phyloP scores from a whole-genome alignment of 352 stramenopile genomes.

The Phytopythium delawarense region DNA sequence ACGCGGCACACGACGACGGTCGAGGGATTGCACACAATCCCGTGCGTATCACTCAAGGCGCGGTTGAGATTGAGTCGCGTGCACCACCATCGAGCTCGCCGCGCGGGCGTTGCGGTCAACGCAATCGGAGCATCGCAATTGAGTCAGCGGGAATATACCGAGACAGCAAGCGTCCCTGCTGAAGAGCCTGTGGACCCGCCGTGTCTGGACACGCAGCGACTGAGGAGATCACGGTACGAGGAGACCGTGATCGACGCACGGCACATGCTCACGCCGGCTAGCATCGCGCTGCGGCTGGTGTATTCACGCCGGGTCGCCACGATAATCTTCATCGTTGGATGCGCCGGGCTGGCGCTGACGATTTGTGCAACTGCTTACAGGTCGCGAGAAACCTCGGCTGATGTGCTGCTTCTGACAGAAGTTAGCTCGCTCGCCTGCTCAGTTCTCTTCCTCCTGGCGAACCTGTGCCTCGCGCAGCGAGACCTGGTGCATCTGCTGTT shows the following conservation, averaged over 20 bases:
- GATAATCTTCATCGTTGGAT: not conserved
- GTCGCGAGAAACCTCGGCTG: no score
- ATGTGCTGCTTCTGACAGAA: not conserved
- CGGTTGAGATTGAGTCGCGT: constrained; percentile 9
- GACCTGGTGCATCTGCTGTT: constrained; percentile 14
- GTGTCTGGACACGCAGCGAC: constrained; percentile 3
- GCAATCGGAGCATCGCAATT: not conserved
- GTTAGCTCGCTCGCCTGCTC: not conserved
- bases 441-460: constrained; percentile 2
- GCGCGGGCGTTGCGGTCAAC: not conserved
- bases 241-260: constrained; percentile 15
- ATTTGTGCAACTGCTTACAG: not conserved
- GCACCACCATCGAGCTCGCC: not conserved
- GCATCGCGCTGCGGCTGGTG: not conserved
- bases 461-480: constrained; percentile 10
- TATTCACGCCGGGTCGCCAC: not conserved
- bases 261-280: constrained; percentile 2
- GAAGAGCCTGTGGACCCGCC: not conserved
- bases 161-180: not conserved
- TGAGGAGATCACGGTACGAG: constrained; percentile 9
- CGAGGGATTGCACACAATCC: constrained; percentile 13
- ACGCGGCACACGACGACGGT: constrained; percentile 2
- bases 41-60: constrained; percentile 19
- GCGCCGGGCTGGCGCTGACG: constrained; percentile 1
- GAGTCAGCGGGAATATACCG: not conserved